Conservation (phyloP, 1,139 yeast genomes). For the Citeromyces siamensis region DNA sequence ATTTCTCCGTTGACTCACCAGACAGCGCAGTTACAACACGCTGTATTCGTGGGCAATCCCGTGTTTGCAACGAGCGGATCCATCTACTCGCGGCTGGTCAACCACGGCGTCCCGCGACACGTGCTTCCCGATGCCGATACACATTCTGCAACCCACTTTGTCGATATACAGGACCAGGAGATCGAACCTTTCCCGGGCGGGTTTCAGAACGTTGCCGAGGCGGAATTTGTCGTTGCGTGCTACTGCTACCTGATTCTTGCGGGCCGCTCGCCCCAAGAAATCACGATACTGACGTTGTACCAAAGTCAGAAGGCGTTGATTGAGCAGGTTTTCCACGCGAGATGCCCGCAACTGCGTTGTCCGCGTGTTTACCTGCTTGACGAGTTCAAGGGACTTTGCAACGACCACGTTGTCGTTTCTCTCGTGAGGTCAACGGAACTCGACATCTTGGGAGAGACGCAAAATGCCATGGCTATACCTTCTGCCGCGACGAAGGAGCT, state of each 20-base stretch:
- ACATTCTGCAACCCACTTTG: conserved; percentile 30
- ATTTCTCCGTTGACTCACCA: background rate
- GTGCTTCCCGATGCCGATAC: conserved; percentile 18
- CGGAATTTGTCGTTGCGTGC: conserved; percentile 34
- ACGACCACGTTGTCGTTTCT: conserved; percentile 9
- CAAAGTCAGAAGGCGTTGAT: conserved; percentile 22
- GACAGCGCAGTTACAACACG: background rate
- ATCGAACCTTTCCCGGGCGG: conserved; percentile 16
- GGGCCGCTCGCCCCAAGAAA: conserved; percentile 27
- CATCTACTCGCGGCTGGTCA: background rate
- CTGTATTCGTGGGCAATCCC: background rate
- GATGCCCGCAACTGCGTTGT: conserved; percentile 7
- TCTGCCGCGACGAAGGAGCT: conserved; percentile 3
- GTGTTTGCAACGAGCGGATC: background rate
- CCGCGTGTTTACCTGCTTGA: conserved; percentile 8
- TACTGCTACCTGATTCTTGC: conserved; percentile 27
- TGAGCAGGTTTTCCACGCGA: conserved; percentile 9
- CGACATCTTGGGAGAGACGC: background rate
- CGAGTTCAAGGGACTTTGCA: conserved; percentile 8
- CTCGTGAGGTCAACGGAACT: conserved; percentile 9
- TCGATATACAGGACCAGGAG: conserved; percentile 22
- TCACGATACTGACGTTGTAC: conserved; percentile 30
- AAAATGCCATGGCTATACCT: background rate
- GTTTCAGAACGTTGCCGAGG: conserved; percentile 35
- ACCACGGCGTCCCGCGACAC: background rate